phyloP scores from a whole-genome alignment of 2,329 filamentous ascomycete species.

The Cladophialophora carrionii region DNA sequence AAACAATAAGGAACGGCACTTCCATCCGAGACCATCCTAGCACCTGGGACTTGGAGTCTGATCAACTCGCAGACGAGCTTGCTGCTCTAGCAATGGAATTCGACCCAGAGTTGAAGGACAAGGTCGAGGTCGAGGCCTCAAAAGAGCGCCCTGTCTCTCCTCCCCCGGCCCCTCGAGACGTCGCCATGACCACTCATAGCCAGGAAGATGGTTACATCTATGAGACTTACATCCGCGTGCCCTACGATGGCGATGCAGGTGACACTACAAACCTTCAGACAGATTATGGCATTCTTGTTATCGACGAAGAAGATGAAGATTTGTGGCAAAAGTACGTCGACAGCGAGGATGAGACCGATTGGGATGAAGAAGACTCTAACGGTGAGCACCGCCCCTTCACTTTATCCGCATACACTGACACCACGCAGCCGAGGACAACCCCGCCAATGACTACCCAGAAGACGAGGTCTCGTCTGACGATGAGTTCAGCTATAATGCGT shows the following conservation, averaged over 20 bases:
- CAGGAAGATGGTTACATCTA: constrained; percentile 62
- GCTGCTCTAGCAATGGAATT: constrained; percentile 50
- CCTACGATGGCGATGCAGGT: constrained; percentile 36
- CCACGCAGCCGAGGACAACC: constrained; percentile 53
- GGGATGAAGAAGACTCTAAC: constrained; percentile 65
- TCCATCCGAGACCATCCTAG: constrained; percentile 45
- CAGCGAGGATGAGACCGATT: constrained; percentile 58
- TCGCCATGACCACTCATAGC: constrained; percentile 49
- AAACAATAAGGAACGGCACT: constrained; percentile 40
- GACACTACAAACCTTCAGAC: not conserved
- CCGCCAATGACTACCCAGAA: constrained; percentile 56
- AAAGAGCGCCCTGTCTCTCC: constrained; percentile 1
- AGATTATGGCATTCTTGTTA: constrained; percentile 53
- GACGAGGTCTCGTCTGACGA: constrained; percentile 55
- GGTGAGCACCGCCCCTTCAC: constrained; percentile 43
- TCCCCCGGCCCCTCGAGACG: constrained; percentile 16
- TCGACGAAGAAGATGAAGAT: constrained; percentile 56
- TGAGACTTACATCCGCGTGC: constrained; percentile 62
- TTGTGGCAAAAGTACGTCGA: constrained; percentile 62
- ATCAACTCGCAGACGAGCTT: constrained; percentile 48
- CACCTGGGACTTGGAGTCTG: constrained; percentile 50
- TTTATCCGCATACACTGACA: constrained; percentile 15
- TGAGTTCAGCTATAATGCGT: constrained; percentile 50
- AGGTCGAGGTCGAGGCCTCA: constrained; percentile 10
- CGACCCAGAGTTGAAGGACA: constrained; percentile 39